phyloP scores from a whole-genome alignment of 768 basidiomycete species.

The Hypholoma sublateritium region DNA sequence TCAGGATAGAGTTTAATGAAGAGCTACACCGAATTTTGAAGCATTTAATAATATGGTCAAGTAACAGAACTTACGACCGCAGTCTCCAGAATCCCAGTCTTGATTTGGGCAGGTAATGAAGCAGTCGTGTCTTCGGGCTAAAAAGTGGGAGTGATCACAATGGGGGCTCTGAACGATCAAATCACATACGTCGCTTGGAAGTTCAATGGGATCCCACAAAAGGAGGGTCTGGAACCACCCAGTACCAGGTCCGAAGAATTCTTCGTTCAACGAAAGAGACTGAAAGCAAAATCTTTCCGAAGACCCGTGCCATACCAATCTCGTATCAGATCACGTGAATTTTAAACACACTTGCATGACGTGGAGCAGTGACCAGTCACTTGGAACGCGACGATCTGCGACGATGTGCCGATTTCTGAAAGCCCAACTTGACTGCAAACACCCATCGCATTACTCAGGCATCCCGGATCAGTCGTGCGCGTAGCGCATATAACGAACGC shows the following conservation, averaged over 20 bases:
- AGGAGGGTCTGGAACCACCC: constrained; percentile 84
- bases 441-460: too few relatives aligned
- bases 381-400: too few relatives aligned
- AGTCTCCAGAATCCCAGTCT: constrained; percentile 88
- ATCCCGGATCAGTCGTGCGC: too few relatives aligned
- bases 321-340: constrained; percentile 7
- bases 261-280: constrained; percentile 36
- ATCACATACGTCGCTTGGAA: constrained; percentile 66
- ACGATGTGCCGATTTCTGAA: too few relatives aligned
- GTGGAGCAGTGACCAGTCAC: too few relatives aligned
- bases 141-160: not conserved
- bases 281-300: constrained; percentile 11
- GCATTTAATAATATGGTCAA: not conserved
- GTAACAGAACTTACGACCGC: constrained; percentile 59
- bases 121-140: constrained; percentile 82
- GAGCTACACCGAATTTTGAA: constrained; percentile 40
- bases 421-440: too few relatives aligned
- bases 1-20: constrained; percentile 85
- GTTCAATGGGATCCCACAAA: constrained; percentile 70
- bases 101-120: constrained; percentile 86
- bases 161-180: not conserved
- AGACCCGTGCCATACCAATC: constrained; percentile 16
- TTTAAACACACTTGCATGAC: not conserved
- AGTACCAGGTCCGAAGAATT: constrained; percentile 71
- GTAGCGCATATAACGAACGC: too few relatives aligned